phyloP scores from a whole-genome alignment of 192 early-diverging fungal species.

The Mortierella hygrophila region DNA sequence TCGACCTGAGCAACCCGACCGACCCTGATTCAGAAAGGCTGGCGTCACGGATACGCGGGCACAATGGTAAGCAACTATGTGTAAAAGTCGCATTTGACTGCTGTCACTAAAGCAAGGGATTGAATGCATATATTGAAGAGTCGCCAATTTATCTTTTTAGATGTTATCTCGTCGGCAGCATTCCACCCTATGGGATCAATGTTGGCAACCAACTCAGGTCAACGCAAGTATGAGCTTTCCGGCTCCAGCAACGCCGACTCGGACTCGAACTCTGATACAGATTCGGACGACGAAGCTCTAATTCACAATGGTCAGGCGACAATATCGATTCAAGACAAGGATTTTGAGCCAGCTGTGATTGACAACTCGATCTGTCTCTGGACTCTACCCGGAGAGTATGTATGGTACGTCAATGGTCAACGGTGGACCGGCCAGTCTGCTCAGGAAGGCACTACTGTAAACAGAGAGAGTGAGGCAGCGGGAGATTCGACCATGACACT shows the following conservation, averaged over 20 bases:
- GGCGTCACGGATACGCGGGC: conserved; percentile 16
- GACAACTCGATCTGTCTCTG: conserved; percentile 63
- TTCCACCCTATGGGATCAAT: conserved; percentile 78
- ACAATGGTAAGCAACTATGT: conserved; percentile 32
- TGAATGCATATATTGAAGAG: not conserved
- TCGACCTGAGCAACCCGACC: conserved; percentile 39
- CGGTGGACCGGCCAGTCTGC: conserved; percentile 6
- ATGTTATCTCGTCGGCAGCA: conserved; percentile 67
- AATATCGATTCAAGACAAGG: conserved; percentile 11
- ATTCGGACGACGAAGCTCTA: not conserved
- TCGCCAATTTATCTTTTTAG: conserved; percentile 32
- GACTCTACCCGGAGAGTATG: conserved; percentile 45
- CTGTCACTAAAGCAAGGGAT: not conserved
- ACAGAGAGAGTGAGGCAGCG: not conserved
- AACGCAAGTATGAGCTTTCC: conserved; percentile 66
- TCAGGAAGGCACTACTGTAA: not conserved
- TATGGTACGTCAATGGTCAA: conserved; percentile 49
- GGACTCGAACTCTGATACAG: conserved; percentile 9
- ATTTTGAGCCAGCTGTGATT: conserved; percentile 19
- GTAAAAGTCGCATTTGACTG: no score
- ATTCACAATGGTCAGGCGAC: conserved; percentile 1
- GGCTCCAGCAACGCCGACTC: conserved; percentile 9
- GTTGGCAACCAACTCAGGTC: conserved; percentile 80
- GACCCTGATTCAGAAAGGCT: conserved; percentile 23
- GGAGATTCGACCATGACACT: not conserved